Evolutionary conservation across 768 basidiomycete genomes (phyloP).

Genomic region (Terana coerulea): DNA sequence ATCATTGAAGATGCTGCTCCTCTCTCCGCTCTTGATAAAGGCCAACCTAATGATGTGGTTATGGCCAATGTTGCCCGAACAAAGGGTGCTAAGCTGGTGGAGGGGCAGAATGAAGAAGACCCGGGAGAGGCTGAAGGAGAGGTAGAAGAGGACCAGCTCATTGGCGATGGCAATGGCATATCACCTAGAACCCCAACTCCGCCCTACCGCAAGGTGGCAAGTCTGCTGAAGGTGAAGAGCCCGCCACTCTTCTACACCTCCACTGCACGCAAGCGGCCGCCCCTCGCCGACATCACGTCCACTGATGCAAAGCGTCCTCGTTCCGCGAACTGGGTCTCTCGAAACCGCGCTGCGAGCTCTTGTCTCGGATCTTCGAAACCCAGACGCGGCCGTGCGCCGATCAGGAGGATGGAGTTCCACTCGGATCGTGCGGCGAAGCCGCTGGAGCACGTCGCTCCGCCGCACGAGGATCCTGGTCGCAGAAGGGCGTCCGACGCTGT

Average conservation of each 20-base stretch:
- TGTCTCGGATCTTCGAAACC: not conserved
- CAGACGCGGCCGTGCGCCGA: not conserved
- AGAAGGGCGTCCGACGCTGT: not conserved
- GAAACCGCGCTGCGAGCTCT: not conserved
- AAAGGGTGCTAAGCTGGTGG: too few relatives aligned
- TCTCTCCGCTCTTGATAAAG: too few relatives aligned
- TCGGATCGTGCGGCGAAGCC: not conserved
- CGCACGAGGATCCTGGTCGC: not conserved
- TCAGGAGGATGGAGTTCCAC: not conserved
- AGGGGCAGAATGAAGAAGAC: too few relatives aligned
- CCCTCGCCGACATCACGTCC: not conserved
- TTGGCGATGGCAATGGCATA: too few relatives aligned
- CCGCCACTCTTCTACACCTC: not conserved
- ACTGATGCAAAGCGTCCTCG: not conserved
- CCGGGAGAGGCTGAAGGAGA: too few relatives aligned
- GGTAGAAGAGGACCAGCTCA: too few relatives aligned
- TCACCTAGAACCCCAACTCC: too few relatives aligned
- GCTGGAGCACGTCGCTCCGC: not conserved
- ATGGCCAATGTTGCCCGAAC: too few relatives aligned
- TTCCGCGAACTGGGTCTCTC: not conserved
- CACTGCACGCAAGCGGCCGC: not conserved
- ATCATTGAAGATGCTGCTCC: too few relatives aligned
- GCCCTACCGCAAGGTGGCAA: too few relatives aligned
- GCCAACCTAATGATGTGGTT: too few relatives aligned
- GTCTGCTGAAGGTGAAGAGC: too few relatives aligned